Evolutionary conservation across 768 basidiomycete species (phyloP).

Genomic region (Crepidotus variabilis): DNA sequence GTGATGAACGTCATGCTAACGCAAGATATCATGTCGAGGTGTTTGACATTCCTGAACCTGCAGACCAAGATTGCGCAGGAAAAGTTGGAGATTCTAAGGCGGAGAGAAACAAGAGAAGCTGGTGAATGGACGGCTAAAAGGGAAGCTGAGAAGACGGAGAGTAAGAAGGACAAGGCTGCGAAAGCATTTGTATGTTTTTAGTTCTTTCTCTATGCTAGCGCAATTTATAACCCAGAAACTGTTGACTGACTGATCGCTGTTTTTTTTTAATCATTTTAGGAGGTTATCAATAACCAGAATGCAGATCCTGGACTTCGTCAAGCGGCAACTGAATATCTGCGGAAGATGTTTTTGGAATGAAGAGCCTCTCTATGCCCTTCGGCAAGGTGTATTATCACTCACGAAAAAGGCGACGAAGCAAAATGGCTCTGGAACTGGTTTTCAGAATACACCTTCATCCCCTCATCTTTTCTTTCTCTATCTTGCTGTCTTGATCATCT

Average conservation of each 20-base stretch:
- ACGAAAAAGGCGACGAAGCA: too few species aligned
- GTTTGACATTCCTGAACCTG: conserved; percentile 48
- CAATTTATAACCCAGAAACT: neutral
- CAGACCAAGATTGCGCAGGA: conserved; percentile 69
- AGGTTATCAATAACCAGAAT: conserved; percentile 54
- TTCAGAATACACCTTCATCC: too few species aligned
- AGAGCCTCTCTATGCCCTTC: too few species aligned
- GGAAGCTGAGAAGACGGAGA: conserved; percentile 15
- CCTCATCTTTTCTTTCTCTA: too few species aligned
- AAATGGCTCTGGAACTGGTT: too few species aligned
- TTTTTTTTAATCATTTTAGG: conserved; percentile 26
- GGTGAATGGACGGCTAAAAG: conserved; percentile 39
- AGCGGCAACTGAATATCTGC: conserved; percentile 69
- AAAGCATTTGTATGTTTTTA: conserved; percentile 52
- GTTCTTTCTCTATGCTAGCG: neutral
- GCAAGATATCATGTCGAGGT: conserved; percentile 18
- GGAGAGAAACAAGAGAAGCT: conserved; percentile 65
- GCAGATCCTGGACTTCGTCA: conserved; percentile 60
- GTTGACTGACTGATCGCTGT: neutral
- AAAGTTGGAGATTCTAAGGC: conserved; percentile 64
- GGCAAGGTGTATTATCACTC: too few species aligned
- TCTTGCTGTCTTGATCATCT: too few species aligned
- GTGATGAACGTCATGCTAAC: conserved; percentile 15
- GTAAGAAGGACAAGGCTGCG: conserved; percentile 59
- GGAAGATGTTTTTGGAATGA: conserved; percentile 47